Conservation (phyloP, 1,139 yeast species). For the Eremothecium coryli region DNA sequence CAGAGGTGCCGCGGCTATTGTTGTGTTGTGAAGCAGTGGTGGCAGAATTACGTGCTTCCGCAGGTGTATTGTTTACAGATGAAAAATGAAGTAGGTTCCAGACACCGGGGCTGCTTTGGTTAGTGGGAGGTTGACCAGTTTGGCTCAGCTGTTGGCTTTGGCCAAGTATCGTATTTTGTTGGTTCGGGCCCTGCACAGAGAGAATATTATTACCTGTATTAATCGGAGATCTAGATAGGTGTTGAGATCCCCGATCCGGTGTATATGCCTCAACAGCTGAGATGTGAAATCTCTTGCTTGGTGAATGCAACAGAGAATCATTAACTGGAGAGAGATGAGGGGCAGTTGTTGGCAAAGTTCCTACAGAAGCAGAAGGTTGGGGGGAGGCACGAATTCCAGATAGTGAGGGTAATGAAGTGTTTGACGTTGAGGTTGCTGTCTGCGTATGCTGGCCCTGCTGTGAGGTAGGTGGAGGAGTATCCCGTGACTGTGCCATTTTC, state of each 20-base stretch:
- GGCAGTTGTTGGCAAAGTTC: slow-evolving; percentile 13
- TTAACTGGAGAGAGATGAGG: slow-evolving; percentile 22
- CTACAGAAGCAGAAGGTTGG: slow-evolving; percentile 10
- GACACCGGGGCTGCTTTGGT: slow-evolving; percentile 50
- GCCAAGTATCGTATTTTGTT: background rate
- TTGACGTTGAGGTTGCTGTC: slow-evolving; percentile 1
- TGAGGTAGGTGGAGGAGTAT: slow-evolving; percentile 10
- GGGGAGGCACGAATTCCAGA: slow-evolving; percentile 3
- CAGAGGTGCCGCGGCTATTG: background rate
- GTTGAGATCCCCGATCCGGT: slow-evolving; percentile 62
- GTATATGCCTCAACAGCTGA: slow-evolving; percentile 72
- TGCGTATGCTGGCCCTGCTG: slow-evolving; percentile 9
- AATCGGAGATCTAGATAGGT: slow-evolving; percentile 24
- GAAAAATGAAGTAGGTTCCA: slow-evolving; percentile 75
- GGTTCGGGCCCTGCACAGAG: background rate
- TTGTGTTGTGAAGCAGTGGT: background rate
- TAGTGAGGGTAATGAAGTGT: slow-evolving; percentile 2
- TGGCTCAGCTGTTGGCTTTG: slow-evolving; percentile 7
- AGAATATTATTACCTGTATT: background rate
- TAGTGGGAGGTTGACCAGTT: slow-evolving; percentile 10
- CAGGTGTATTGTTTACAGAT: slow-evolving; percentile 36
- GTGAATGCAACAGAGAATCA: slow-evolving; percentile 30
- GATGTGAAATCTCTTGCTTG: slow-evolving; percentile 41
- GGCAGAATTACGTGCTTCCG: slow-evolving; percentile 8
- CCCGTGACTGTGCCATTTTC: background rate